Evolutionary conservation across 2,329 filamentous ascomycete genomes (phyloP).

Genomic region (Fusarium denticulatum): DNA sequence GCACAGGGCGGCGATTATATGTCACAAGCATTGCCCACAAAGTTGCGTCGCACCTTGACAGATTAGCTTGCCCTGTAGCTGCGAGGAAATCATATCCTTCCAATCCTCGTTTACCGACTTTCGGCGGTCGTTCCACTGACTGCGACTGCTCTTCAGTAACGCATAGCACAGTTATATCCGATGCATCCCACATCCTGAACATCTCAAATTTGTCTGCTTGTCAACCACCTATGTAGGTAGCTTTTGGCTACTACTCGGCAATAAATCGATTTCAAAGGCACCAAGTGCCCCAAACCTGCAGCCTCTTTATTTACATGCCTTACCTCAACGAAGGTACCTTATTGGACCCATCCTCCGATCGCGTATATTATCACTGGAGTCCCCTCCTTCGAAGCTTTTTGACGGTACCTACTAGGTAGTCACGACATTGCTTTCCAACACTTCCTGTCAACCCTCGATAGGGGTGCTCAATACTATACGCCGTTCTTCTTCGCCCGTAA

Average conservation of each 20-base stretch:
- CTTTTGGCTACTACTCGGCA: background rate
- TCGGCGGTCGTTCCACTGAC: background rate
- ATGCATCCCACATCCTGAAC: background rate
- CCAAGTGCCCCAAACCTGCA: background rate
- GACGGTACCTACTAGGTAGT: background rate
- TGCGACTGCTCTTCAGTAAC: background rate
- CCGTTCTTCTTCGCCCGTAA: background rate
- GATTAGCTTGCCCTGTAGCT: slow-evolving; percentile 35
- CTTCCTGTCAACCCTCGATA: background rate
- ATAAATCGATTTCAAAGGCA: background rate
- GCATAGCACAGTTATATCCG: background rate
- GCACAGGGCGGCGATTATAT: slow-evolving; percentile 33
- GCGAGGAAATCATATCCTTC: slow-evolving; percentile 19
- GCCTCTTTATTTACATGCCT: background rate
- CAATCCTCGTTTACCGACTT: background rate
- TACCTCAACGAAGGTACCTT: background rate
- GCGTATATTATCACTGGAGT: background rate
- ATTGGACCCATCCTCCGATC: background rate
- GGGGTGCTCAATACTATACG: background rate
- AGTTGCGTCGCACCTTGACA: slow-evolving; percentile 10
- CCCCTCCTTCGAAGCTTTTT: slow-evolving; percentile 11
- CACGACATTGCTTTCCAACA: slow-evolving; percentile 4
- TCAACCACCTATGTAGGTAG: background rate
- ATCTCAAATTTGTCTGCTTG: background rate
- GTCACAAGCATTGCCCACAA: slow-evolving; percentile 19